A percentile compares a stretch with the other conserved stretches of the same genome.
phyloP scores from a whole-genome alignment of 2,329 filamentous ascomycete genomes.

The Thielaviopsis populi region DNA sequence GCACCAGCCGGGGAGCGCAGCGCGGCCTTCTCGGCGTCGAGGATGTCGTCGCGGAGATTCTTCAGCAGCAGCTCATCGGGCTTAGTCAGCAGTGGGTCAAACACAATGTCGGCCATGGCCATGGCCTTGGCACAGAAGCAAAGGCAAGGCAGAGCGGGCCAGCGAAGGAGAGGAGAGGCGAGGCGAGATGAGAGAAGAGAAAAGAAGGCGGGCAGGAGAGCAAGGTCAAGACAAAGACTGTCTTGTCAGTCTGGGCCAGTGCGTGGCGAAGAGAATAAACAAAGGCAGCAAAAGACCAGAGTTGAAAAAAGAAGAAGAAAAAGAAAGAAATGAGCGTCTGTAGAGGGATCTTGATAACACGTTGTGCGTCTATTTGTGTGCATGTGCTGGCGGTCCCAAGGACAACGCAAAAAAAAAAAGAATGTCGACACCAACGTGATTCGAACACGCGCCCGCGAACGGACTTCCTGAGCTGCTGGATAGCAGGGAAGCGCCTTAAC shows the following conservation, averaged over 20 bases:
- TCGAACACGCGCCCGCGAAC: conserved; percentile 17
- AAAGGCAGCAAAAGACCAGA: not conserved
- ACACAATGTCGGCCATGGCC: conserved; percentile 22
- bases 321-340: not conserved
- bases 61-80: conserved; percentile 29
- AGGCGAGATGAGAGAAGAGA: not conserved
- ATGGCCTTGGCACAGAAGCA: not conserved
- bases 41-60: conserved; percentile 28
- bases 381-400: no score
- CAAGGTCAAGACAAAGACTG: no score
- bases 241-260: no score
- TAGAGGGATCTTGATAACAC: not conserved
- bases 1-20: no score
- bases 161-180: not conserved
- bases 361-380: not conserved
- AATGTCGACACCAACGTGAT: conserved; percentile 17
- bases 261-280: not conserved
- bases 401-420: conserved; percentile 7
- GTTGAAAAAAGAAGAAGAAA: not conserved
- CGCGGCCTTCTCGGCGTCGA: conserved; percentile 9
- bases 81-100: conserved; percentile 29
- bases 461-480: conserved; percentile 7
- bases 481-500: conserved; percentile 17
- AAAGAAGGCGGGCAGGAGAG: no score
- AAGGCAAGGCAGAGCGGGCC: no score